phyloP scores from a whole-genome alignment of 169 alveolate genomes.

The Cyclospora cayetanensis region DNA sequence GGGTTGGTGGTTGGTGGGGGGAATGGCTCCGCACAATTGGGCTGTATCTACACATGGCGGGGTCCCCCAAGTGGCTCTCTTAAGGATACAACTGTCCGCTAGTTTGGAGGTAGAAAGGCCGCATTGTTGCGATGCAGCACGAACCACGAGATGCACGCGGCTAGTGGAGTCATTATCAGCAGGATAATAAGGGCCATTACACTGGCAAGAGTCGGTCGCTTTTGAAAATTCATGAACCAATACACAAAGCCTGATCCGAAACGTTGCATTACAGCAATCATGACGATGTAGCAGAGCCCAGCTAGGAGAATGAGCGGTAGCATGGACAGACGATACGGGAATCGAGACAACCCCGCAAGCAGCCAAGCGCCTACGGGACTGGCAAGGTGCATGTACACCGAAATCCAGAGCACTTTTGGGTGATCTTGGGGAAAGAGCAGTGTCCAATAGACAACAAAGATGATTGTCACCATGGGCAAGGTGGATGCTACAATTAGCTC shows the following conservation, averaged over 20 bases:
- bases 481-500: background rate
- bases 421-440: background rate
- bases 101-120: background rate
- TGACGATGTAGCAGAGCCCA: background rate
- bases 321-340: background rate
- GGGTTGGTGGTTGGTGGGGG: too few species aligned
- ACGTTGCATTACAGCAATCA: background rate
- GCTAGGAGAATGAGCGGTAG: background rate
- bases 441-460: background rate
- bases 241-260: background rate
- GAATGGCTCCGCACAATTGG: too few species aligned
- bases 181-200: background rate
- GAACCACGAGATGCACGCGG: background rate
- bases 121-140: background rate
- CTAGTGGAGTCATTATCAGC: background rate
- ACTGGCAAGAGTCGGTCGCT: background rate
- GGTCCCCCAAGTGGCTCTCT: too few species aligned
- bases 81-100: background rate
- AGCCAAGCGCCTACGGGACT: conserved; percentile 6
- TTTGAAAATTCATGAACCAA: conserved; percentile 11
- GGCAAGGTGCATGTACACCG: background rate
- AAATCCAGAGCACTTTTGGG: background rate
- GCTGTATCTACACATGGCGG: too few species aligned
- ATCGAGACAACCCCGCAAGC: background rate
- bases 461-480: background rate